phyloP scores from a whole-genome alignment of 768 basidiomycete genomes.

The Phylloporus scabripes region DNA sequence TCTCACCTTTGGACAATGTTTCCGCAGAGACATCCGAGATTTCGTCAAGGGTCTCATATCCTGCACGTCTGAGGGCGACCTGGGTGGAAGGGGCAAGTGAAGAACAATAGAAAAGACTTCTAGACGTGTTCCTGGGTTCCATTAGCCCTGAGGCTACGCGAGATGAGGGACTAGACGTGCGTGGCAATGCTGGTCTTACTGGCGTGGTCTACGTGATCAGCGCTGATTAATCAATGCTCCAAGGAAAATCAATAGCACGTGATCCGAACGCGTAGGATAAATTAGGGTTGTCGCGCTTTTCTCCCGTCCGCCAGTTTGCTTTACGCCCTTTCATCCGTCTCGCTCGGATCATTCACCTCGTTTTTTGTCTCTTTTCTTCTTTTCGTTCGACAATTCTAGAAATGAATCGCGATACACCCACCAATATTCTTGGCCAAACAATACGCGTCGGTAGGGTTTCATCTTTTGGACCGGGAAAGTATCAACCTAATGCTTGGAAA shows the following conservation, averaged over 20 bases:
- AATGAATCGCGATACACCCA: conserved; percentile 30
- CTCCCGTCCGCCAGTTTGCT: background rate
- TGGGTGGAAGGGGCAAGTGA: conserved; percentile 42
- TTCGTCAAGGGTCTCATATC: conserved; percentile 57
- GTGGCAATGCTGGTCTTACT: too few relatives aligned
- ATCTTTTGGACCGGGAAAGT: background rate
- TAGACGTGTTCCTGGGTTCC: conserved; percentile 27
- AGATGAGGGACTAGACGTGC: background rate
- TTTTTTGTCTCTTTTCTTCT: conserved; percentile 17
- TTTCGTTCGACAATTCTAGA: conserved; percentile 4
- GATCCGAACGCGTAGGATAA: conserved; percentile 28
- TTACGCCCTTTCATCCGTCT: conserved; percentile 17
- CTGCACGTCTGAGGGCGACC: conserved; percentile 43
- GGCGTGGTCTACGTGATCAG: too few relatives aligned
- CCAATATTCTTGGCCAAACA: conserved; percentile 42
- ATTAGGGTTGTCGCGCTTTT: conserved; percentile 14
- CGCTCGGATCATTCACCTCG: conserved; percentile 8
- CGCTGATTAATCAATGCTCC: background rate
- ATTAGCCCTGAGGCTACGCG: background rate
- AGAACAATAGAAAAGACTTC: conserved; percentile 42
- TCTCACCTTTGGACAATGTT: conserved; percentile 46
- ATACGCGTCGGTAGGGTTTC: conserved; percentile 28
- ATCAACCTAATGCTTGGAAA: background rate
- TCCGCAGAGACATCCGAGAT: conserved; percentile 40
- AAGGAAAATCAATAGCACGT: conserved; percentile 21